Base-by-base conservation (phyloP, 2,329 filamentous ascomycete species). In the Fusarium nematophilum region DNA sequence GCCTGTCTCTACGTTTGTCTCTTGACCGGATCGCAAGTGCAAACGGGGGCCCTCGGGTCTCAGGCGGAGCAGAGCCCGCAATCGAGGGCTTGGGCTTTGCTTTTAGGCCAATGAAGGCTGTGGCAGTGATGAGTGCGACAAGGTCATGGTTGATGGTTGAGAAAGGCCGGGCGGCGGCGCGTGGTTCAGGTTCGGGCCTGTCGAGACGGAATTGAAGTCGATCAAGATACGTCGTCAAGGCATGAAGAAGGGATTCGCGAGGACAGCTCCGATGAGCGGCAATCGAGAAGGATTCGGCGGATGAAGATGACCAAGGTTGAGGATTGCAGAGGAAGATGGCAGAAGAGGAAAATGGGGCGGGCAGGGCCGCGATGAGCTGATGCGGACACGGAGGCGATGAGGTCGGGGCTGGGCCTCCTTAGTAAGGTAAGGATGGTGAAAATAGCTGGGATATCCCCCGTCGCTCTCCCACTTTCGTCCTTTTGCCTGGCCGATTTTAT, bases 81-180 rank as follows among this genome's bases (percentile, higher is more conserved):
- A 57, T 65, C 38, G 39, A 56, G 43, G 37, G 27, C 26, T 64
- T 21, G 21, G 21, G 21, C 21, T 42, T 58, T 36, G 33, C 46
- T 42, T 62, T 70, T 67, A 70, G 57, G 69, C 68, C 66, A 70
- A 71, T 65, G 53, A 70, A 71, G 70, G 68, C 72, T 67, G 65
- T 65, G 64, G 65, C 53, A 51, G 56, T 55, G 61, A 65, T 60
- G 66, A 66, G 61, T 50, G 65, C 67, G 65, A 69, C 52, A 67
- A 64, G 69, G 60, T 68, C 72, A 74, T 74, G 64, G 59, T 73
- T 69, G 59, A 66, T 37, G 55, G 38, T 54, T 53, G 45, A 59
- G 44, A 53, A 59, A 57, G 38, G 59, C 62, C 61, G 62, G 55
- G 38, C 45, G 64, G 66, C 66, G 53, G 66, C 64, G 66, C 43